Percentiles rank a stretch among this genome's conserved stretches.
These are phyloP conservation scores for Zygnema circumcarinatum DNA, from an alignment of 139 green algal genomes.

Conservation along the genomic window DNA sequence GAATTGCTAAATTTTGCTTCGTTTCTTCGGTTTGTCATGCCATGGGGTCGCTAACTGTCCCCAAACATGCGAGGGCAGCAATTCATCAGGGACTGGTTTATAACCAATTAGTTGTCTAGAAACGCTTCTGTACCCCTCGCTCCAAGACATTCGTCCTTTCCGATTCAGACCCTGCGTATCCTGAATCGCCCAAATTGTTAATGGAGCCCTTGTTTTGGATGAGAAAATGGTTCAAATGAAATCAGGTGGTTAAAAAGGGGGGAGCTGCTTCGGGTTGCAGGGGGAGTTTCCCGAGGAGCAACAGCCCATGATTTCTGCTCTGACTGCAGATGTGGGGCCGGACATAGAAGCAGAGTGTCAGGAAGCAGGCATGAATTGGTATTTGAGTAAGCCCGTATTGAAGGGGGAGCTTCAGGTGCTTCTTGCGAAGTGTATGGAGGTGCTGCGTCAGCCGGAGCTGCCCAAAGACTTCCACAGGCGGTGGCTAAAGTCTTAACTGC, in stretches of 20 bases:
- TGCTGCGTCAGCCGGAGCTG: neutral
- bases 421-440: neutral
- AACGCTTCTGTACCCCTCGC: too few species aligned
- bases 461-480: neutral
- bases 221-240: too few species aligned
- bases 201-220: too few species aligned
- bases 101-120: too few species aligned
- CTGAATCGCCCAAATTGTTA: too few species aligned
- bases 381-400: conserved; percentile 40
- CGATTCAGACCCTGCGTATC: too few species aligned
- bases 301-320: conserved; percentile 46
- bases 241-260: too few species aligned
- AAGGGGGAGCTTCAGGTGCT: conserved; percentile 39
- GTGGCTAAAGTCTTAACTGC: neutral
- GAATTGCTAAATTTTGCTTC: neutral
- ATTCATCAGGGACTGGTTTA: too few species aligned
- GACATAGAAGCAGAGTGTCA: conserved; percentile 50
- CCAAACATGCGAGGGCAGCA: neutral
- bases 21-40: neutral
- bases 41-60: neutral
- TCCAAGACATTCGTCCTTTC: too few species aligned
- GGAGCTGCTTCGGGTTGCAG: too few species aligned
- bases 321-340: conserved; percentile 48
- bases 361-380: conserved; percentile 55
- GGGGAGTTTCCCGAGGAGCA: neutral